Percentiles rank a stretch among this genome's conserved stretches.
Conservation (phyloP, 805 yeast genomes). For the Metschnikowia reukaufii region DNA sequence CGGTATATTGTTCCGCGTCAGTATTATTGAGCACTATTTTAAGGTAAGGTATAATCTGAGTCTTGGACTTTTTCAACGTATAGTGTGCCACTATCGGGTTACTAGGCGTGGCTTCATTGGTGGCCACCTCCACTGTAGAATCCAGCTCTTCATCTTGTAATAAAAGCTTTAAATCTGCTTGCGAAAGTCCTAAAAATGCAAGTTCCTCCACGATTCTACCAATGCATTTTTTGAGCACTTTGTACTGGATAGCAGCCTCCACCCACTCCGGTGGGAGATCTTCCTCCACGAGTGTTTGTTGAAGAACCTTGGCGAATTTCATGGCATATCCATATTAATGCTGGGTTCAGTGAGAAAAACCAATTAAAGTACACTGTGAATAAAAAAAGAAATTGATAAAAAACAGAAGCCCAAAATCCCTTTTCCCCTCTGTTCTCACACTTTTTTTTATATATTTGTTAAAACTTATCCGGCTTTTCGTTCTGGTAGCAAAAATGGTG, state of each 20-base stretch:
- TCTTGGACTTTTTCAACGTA: slow-evolving; percentile 31
- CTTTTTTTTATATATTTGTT: no score
- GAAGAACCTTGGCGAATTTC: slow-evolving; percentile 77
- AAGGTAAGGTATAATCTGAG: slow-evolving; percentile 38
- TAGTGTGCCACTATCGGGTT: slow-evolving; percentile 46
- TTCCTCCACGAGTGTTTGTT: slow-evolving; percentile 59
- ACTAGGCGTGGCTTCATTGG: slow-evolving; percentile 32
- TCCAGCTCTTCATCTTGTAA: slow-evolving; percentile 29
- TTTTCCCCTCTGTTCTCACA: no score
- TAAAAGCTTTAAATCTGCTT: slow-evolving; percentile 40
- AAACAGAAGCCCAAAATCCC: no score
- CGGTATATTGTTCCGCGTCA: slow-evolving; percentile 25
- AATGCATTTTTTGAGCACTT: slow-evolving; percentile 66
- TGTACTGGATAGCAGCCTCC: slow-evolving; percentile 67
- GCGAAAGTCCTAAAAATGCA: slow-evolving; percentile 54
- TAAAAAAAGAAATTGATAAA: background rate
- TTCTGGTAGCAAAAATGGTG: no score
- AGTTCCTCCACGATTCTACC: slow-evolving; percentile 65
- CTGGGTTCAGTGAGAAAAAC: background rate
- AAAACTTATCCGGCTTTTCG: no score
- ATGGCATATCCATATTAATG: slow-evolving; percentile 30
- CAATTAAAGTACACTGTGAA: background rate
- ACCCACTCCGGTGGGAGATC: slow-evolving; percentile 69
- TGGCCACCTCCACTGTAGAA: slow-evolving; percentile 33
- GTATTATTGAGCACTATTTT: slow-evolving; percentile 38